phyloP scores from a whole-genome alignment of 768 basidiomycete genomes.

The Trametopsis cervina region DNA sequence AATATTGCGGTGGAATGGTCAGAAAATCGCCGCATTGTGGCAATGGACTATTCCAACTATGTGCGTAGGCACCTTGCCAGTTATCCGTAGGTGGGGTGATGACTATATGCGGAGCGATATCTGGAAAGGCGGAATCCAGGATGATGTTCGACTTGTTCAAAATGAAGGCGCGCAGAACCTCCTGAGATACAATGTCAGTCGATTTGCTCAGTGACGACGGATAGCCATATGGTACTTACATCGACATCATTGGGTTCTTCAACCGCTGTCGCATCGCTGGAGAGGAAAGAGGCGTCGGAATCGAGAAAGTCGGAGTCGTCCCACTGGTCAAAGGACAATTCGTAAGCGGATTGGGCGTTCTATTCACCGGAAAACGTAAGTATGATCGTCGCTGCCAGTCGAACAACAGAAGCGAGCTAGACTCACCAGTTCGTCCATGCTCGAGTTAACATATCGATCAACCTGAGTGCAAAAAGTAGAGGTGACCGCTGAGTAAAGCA shows the following conservation, averaged over 20 bases:
- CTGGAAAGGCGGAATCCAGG: slow-evolving; percentile 35
- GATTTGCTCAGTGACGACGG: neutral
- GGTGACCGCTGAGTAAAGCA: neutral
- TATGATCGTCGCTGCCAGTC: neutral
- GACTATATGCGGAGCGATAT: slow-evolving; percentile 43
- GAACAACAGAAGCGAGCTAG: neutral
- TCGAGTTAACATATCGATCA: neutral
- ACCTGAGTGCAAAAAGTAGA: neutral
- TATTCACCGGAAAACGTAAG: neutral
- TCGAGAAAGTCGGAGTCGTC: too few relatives aligned
- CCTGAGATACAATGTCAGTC: slow-evolving; percentile 7
- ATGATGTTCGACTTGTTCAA: slow-evolving; percentile 30
- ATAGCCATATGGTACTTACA: neutral
- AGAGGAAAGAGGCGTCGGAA: too few relatives aligned
- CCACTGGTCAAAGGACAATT: neutral
- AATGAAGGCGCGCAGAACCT: slow-evolving; percentile 14
- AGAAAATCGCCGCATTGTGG: neutral
- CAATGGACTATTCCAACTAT: slow-evolving; percentile 4
- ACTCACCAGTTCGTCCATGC: neutral
- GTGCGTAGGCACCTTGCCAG: slow-evolving; percentile 24
- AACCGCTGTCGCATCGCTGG: neutral
- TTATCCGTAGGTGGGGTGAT: slow-evolving; percentile 39
- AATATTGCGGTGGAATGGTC: neutral
- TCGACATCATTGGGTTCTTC: neutral
- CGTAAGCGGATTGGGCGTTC: neutral